These are phyloP conservation scores for Amauroascus niger DNA, from an alignment of 2,329 filamentous ascomycete genomes.

Conservation along the genomic window DNA sequence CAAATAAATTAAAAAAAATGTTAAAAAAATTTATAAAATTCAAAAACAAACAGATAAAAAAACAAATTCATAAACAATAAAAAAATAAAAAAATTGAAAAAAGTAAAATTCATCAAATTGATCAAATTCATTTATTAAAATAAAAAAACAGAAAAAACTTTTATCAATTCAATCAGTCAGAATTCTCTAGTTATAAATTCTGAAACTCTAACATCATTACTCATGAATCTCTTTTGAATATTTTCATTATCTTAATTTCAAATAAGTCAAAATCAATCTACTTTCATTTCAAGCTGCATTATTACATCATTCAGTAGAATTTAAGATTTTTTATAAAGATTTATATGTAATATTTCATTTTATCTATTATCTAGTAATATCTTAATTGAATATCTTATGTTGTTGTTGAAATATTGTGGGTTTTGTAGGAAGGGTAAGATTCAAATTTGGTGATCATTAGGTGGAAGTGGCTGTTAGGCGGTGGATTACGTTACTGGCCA, in stretches of 20 bases:
- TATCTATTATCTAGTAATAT: neutral
- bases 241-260: neutral
- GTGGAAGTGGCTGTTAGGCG: no score
- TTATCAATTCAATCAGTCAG: neutral
- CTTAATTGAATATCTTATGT: no score
- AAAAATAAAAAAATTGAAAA: neutral
- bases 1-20: neutral
- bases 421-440: no score
- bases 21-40: neutral
- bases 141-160: neutral
- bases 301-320: neutral
- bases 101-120: neutral
- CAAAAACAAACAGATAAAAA: neutral
- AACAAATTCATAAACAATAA: neutral
- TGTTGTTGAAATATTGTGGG: no score
- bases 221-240: neutral
- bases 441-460: no score
- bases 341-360: constrained; percentile 3
- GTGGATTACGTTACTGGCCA: no score
- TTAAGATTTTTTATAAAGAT: neutral
- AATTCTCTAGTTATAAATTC: neutral
- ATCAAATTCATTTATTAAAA: neutral
- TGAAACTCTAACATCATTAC: neutral
- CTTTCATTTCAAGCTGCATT: neutral
- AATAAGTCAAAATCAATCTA: neutral